A percentile compares a stretch with the other conserved stretches of the same genome.
Conservation (phyloP, 768 basidiomycete genomes). For the Tulasnella sp. region DNA sequence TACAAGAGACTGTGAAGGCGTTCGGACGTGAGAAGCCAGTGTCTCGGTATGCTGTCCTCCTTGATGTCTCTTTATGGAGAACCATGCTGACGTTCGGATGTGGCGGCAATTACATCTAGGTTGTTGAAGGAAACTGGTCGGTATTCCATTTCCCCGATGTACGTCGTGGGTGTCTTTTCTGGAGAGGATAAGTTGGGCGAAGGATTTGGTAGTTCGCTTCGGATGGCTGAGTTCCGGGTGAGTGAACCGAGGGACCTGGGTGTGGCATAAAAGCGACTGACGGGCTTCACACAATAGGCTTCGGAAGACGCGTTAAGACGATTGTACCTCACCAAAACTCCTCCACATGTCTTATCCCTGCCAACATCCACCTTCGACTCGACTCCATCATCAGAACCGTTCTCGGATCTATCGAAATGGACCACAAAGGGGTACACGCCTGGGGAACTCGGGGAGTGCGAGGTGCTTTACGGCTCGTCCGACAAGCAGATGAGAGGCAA, state of each 20-base stretch:
- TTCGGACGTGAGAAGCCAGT: conserved; percentile 62
- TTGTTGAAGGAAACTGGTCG: conserved; percentile 91
- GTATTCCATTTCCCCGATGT: conserved; percentile 83
- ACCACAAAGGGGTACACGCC: conserved; percentile 7
- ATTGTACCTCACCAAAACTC: conserved; percentile 75
- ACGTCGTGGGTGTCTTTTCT: conserved; percentile 92
- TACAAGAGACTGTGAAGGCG: conserved; percentile 67
- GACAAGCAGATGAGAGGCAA: conserved; percentile 11
- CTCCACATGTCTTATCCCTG: conserved; percentile 61
- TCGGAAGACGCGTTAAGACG: conserved; percentile 82
- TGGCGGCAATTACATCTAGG: conserved; percentile 42
- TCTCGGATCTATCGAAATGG: background rate
- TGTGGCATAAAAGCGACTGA: background rate
- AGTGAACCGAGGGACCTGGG: background rate
- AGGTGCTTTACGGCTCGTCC: conserved; percentile 25
- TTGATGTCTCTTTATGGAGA: background rate
- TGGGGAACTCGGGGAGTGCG: conserved; percentile 23
- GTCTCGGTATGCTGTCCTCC: conserved; percentile 54
- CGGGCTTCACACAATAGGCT: conserved; percentile 47
- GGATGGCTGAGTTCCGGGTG: conserved; percentile 93
- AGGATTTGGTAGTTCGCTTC: conserved; percentile 86
- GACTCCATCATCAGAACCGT: conserved; percentile 2
- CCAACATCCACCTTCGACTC: conserved; percentile 70
- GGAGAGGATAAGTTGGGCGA: conserved; percentile 84
- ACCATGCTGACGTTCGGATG: background rate